Evolutionary conservation across 2,329 filamentous ascomycete genomes (phyloP), one percentile per base, ranked within the genome.

Genomic region (Teratosphaeria gauchensis): DNA sequence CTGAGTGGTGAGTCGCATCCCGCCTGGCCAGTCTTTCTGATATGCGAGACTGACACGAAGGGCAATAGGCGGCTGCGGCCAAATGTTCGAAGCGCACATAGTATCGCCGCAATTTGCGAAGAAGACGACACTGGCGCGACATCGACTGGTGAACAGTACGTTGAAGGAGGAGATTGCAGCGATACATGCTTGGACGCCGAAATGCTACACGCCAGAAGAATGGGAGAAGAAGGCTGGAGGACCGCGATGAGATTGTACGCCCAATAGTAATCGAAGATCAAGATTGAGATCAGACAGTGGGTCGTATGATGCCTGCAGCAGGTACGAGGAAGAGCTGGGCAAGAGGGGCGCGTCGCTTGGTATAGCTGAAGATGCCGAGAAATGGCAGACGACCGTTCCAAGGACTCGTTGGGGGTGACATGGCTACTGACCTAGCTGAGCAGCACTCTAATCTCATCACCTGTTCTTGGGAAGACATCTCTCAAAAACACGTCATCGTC

Each of bases 171-270:
- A 96, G 76, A 95, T 96, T 72, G 89, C 89, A 16, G 84, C 83
- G 64, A 95, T 96, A 67, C 92, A 96, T 77, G 92, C 92, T 46
- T 96, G 92, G 92, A 95, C 90, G 58, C 90, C 91, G 31, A 95
- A 91, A 76, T 96, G 92, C 73, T 88, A 91, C 77, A 96, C 92
- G 8, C 89, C 90, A 0, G 89, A 91, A 68, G 90, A 96, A 77
- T 95, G 88, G 85, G 84, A 89, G 76, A 85, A 83, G 74, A 82
- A 87, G 74, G 80, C 82, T 62, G 70, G 51, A 5, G 53, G 46
- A 4, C 21, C 48, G 48, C 21, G 24, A 21, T 56, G 54, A 59
- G 51, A 30, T 42, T 28, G 38, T 2, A 51, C 35, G 14, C n/a
- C 55, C 16, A 54, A 28, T 9, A n/a, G 9, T 9, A 11, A 9